Percentiles rank a stretch among this genome's conserved stretches.
These are phyloP conservation scores for Plasmodium gallinaceum DNA, from an alignment of 169 alveolate genomes.

Conservation along the genomic window DNA sequence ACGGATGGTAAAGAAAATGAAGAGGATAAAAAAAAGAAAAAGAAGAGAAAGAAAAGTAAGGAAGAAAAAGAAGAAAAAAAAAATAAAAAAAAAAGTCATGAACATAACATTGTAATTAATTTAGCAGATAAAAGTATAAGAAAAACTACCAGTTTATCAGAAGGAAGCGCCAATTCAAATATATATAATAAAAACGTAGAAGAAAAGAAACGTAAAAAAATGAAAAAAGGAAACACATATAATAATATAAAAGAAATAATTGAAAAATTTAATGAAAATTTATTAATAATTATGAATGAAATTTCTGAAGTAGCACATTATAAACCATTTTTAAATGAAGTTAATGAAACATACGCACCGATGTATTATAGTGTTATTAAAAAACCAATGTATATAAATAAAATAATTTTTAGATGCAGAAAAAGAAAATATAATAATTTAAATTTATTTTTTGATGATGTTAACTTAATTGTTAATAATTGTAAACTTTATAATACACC, in stretches of 20 bases:
- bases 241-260: constrained; percentile 70
- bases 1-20: constrained; percentile 2
- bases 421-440: constrained; percentile 67
- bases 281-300: constrained; percentile 27
- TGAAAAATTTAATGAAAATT: constrained; percentile 48
- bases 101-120: neutral
- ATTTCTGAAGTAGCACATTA: constrained; percentile 33
- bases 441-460: constrained; percentile 68
- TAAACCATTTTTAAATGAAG: constrained; percentile 76
- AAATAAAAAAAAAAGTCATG: neutral
- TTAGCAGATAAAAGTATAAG: neutral
- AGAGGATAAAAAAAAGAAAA: constrained; percentile 1
- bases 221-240: constrained; percentile 62
- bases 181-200: constrained; percentile 9
- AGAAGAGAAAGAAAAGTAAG: neutral
- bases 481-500: constrained; percentile 76
- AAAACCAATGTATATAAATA: constrained; percentile 73
- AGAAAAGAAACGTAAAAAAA: constrained; percentile 27
- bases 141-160: constrained; percentile 7
- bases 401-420: constrained; percentile 64
- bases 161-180: neutral
- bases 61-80: constrained; percentile 2
- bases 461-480: constrained; percentile 47
- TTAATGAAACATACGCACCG: constrained; percentile 74
- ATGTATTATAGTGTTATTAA: constrained; percentile 65